Evolutionary conservation across 2,329 filamentous ascomycete genomes (phyloP).

Genomic region (Blumeria graminis): DNA sequence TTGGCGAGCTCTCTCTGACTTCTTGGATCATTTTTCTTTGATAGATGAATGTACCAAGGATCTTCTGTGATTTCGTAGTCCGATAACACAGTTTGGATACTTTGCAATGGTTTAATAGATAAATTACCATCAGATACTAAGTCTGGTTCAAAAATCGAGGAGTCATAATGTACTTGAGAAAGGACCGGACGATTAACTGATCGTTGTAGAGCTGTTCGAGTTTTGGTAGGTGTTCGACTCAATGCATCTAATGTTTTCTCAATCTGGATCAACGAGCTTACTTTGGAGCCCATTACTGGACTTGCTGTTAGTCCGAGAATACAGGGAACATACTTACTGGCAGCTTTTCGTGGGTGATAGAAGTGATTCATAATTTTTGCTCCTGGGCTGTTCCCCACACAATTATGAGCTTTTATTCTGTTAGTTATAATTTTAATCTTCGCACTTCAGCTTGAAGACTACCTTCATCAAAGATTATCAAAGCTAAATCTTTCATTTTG

Average conservation of each 20-base stretch:
- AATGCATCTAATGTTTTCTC: constrained; percentile 32
- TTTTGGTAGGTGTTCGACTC: constrained; percentile 28
- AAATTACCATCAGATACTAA: not conserved
- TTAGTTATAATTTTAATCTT: not conserved
- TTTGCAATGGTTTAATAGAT: constrained; percentile 6
- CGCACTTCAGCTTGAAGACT: constrained; percentile 1
- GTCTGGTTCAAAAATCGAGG: not conserved
- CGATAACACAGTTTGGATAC: constrained; percentile 7
- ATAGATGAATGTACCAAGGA: constrained; percentile 29
- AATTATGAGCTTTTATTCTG: constrained; percentile 13
- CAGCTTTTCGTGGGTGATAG: constrained; percentile 11
- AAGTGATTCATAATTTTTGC: constrained; percentile 13
- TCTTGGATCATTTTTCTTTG: constrained; percentile 18
- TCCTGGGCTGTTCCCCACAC: constrained; percentile 12
- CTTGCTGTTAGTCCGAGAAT: constrained; percentile 15
- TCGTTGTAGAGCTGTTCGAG: constrained; percentile 23
- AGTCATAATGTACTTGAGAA: constrained; percentile 6
- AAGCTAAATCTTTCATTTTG: constrained; percentile 24
- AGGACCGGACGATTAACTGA: constrained; percentile 11
- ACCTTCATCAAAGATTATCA: constrained; percentile 46
- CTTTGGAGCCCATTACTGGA: constrained; percentile 14
- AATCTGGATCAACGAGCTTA: constrained; percentile 9
- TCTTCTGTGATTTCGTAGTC: constrained; percentile 33
- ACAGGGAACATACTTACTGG: constrained; percentile 7
- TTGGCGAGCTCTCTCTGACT: constrained; percentile 18